Evolutionary conservation across 768 basidiomycete species (phyloP).

Genomic region (Tylopilus subfusipes): DNA sequence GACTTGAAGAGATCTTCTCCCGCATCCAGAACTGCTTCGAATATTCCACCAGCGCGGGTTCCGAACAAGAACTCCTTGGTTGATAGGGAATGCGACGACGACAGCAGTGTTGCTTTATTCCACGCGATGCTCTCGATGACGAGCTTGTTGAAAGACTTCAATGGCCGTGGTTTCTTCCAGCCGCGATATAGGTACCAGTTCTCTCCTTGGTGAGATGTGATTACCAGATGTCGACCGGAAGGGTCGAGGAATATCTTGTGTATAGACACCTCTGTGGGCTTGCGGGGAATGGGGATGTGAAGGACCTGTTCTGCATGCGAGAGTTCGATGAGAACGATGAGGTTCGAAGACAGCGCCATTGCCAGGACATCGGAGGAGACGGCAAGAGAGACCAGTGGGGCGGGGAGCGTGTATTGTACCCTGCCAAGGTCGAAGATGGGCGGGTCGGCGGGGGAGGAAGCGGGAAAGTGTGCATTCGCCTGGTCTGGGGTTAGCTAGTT

Average conservation of each 20-base stretch:
- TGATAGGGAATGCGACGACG: conserved; percentile 65
- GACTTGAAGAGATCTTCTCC: conserved; percentile 92
- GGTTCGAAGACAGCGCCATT: conserved; percentile 76
- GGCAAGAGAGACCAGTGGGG: conserved; percentile 75
- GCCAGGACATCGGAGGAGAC: conserved; percentile 85
- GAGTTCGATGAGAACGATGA: conserved; percentile 86
- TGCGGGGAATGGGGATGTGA: conserved; percentile 73
- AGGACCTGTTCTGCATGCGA: conserved; percentile 82
- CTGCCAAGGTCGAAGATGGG: conserved; percentile 80
- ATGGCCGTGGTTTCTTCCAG: conserved; percentile 77
- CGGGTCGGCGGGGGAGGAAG: conserved; percentile 35
- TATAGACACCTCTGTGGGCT: conserved; percentile 71
- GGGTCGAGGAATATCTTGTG: conserved; percentile 89
- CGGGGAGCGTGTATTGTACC: conserved; percentile 87
- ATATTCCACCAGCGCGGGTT: conserved; percentile 77
- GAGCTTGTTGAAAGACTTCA: conserved; percentile 76
- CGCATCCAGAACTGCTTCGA: conserved; percentile 86
- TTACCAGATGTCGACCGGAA: conserved; percentile 83
- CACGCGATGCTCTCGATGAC: conserved; percentile 90
- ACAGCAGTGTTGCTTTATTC: conserved; percentile 69
- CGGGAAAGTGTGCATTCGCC: conserved; percentile 28
- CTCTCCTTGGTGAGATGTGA: conserved; percentile 85
- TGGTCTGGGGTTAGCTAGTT: conserved; percentile 17
- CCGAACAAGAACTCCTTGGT: conserved; percentile 87
- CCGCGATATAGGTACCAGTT: conserved; percentile 86